phyloP scores from a whole-genome alignment of 345 rosid genomes.

The Gossypium thurberi region DNA sequence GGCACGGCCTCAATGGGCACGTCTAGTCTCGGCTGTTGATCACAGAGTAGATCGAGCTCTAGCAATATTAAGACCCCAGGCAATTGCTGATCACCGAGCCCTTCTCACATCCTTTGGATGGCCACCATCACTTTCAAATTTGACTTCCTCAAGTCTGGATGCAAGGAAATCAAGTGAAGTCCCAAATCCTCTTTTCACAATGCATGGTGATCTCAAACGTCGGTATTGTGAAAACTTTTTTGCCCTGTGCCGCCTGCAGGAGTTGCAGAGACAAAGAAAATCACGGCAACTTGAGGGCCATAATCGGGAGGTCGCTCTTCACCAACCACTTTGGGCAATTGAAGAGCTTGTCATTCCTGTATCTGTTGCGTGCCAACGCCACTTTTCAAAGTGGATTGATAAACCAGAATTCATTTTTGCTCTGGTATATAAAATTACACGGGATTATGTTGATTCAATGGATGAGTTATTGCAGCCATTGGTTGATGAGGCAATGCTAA shows the following conservation, averaged over 20 bases:
- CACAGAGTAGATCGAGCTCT: constrained; percentile 89
- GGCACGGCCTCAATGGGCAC: constrained; percentile 66
- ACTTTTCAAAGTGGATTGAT: constrained; percentile 76
- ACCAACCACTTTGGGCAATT: constrained; percentile 93
- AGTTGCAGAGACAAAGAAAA: constrained; percentile 75
- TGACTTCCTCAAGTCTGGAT: constrained; percentile 46
- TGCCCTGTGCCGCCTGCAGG: constrained; percentile 74
- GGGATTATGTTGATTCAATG: constrained; percentile 83
- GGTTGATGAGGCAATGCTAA: constrained; percentile 79
- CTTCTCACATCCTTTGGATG: constrained; percentile 82
- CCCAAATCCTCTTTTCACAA: constrained; percentile 65
- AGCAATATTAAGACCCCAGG: constrained; percentile 86
- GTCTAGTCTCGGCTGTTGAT: constrained; percentile 78
- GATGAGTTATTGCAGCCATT: constrained; percentile 92
- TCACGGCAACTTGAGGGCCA: constrained; percentile 72
- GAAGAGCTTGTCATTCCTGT: constrained; percentile 93
- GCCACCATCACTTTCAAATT: constrained; percentile 78
- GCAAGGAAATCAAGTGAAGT: constrained; percentile 39
- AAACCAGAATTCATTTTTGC: constrained; percentile 85
- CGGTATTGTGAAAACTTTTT: constrained; percentile 60
- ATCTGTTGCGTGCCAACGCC: constrained; percentile 59
- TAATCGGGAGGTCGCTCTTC: constrained; percentile 52
- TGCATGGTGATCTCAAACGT: constrained; percentile 67
- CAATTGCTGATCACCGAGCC: constrained; percentile 73
- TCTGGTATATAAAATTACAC: constrained; percentile 73